Conservation (phyloP, 257 asterid genomes). For the Fraxinus quadrangulata region DNA sequence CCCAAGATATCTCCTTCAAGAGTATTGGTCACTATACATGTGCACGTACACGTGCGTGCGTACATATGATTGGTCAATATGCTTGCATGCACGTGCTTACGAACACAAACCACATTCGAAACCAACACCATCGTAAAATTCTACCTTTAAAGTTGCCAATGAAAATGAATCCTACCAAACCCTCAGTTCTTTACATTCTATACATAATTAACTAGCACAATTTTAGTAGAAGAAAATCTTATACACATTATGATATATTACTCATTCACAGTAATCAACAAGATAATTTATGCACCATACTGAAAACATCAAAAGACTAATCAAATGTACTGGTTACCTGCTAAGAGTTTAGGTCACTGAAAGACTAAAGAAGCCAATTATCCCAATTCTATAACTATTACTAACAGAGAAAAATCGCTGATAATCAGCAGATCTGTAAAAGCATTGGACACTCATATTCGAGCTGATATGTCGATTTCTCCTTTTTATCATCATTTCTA, state of each 20-base stretch:
- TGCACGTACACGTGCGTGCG: not conserved
- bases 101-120: not conserved
- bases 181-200: not conserved
- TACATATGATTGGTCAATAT: not conserved
- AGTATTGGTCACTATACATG: not conserved
- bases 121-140: not conserved
- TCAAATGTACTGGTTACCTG: constrained; percentile 3
- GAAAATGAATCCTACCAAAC: not conserved
- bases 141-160: not conserved
- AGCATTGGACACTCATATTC: not conserved
- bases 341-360: not conserved
- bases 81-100: not conserved
- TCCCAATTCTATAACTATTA: not conserved
- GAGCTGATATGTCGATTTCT: not conserved
- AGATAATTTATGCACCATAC: not conserved
- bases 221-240: not conserved
- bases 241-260: not conserved
- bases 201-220: not conserved
- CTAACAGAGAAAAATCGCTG: not conserved
- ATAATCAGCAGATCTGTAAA: not conserved
- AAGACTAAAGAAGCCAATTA: not conserved
- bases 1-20: not conserved
- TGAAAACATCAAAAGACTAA: not conserved
- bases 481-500: constrained; percentile 8
- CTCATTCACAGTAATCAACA: not conserved